A percentile compares a stretch with the other conserved stretches of the same genome.
These are phyloP conservation scores for Citrus australasica DNA, from an alignment of 345 rosid species.

Conservation along the genomic window DNA sequence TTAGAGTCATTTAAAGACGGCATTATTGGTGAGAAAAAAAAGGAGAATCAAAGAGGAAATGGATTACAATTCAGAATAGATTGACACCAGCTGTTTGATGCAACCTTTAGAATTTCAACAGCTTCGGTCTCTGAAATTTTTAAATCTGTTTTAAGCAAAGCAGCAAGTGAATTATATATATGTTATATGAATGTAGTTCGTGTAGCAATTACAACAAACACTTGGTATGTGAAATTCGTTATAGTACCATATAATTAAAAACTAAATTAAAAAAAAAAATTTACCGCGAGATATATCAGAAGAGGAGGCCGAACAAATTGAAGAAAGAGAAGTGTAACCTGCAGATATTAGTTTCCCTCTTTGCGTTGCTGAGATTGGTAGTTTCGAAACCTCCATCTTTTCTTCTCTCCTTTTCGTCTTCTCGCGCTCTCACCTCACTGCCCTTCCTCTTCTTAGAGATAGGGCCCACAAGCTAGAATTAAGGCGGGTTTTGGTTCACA, in stretches of 20 bases:
- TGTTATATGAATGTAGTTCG: not conserved
- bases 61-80: slow-evolving; percentile 43
- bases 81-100: slow-evolving; percentile 24
- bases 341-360: slow-evolving; percentile 69
- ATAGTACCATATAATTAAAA: no score
- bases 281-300: slow-evolving; percentile 62
- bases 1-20: not conserved
- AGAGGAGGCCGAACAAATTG: slow-evolving; percentile 52
- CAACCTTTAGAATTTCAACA: slow-evolving; percentile 46
- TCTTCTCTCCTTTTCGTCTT: not conserved
- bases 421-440: not conserved
- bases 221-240: slow-evolving; percentile 8
- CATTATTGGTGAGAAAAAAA: not conserved
- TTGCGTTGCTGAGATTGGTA: slow-evolving; percentile 62
- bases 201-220: slow-evolving; percentile 26
- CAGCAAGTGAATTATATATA: no score
- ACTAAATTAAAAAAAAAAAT: not conserved
- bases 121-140: slow-evolving; percentile 60
- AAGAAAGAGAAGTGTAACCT: slow-evolving; percentile 57
- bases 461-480: not conserved
- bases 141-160: slow-evolving; percentile 33
- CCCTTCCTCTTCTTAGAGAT: not conserved
- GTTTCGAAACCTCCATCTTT: slow-evolving; percentile 54
- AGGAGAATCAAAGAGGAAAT: slow-evolving; percentile 1
- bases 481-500: not conserved